Evolutionary conservation across 139 green algal species (phyloP).

Genomic region (Auxenochlorella pyrenoidosa): DNA sequence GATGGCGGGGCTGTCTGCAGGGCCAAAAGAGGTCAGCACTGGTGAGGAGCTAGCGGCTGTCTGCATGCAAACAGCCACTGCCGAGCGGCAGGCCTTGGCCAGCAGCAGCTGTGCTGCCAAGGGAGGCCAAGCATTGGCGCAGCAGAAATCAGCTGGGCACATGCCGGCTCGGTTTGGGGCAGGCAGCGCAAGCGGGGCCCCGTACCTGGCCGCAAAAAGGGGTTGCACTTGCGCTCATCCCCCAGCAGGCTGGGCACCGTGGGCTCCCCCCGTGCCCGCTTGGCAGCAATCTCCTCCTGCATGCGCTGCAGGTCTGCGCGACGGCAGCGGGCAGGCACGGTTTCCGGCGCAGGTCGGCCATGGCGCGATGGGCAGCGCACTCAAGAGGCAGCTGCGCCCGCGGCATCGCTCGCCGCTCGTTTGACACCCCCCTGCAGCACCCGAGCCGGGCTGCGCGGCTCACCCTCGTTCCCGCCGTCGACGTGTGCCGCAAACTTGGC

Average conservation of each 20-base stretch:
- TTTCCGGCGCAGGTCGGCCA: no score
- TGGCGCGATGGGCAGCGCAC: no score
- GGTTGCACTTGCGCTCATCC: constrained; percentile 90
- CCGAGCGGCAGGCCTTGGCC: no score
- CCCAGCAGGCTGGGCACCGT: constrained; percentile 83
- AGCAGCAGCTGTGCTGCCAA: no score
- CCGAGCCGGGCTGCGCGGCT: not conserved
- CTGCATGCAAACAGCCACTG: no score
- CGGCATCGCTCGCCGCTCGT: no score
- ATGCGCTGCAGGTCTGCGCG: constrained; percentile 18
- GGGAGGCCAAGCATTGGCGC: no score
- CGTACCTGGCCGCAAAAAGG: constrained; percentile 80
- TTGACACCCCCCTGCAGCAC: no score
- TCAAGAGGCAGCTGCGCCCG: no score
- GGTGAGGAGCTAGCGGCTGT: no score
- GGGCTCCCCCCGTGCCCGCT: constrained; percentile 57
- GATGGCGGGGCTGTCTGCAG: constrained; percentile 58
- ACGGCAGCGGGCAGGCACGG: no score
- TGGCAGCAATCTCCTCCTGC: not conserved
- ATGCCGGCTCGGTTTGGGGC: no score
- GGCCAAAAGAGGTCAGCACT: not conserved
- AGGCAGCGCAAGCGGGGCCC: not conserved
- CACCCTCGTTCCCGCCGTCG: constrained; percentile 1
- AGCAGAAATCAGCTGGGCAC: not conserved
- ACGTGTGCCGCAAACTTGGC: constrained; percentile 38